Evolutionary conservation across 441 rosid genomes (phyloP), one percentile per base, ranked within the genome.

Genomic region (Codiaeum variegatum): DNA sequence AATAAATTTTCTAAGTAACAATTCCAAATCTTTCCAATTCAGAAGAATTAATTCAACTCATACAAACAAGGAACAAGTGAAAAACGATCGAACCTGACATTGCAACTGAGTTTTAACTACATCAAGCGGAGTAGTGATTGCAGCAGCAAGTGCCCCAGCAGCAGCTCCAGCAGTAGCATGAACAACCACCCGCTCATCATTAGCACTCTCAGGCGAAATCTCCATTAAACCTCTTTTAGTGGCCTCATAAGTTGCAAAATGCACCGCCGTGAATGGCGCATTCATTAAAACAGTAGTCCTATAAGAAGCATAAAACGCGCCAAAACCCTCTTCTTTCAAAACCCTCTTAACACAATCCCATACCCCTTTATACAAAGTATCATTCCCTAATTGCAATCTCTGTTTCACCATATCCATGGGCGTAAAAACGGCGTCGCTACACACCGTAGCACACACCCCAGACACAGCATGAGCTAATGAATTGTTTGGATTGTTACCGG

Each of bases 401-500:
- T 90, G 96, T 80, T 93, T 93, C 75, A 93, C 98, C 97, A 87
- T 84, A 76, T 93, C 98, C 98, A 91, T 91, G 0, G 98, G 96
- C 5, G 97, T 93, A 12, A 90, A 86, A 65, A 91, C 94, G 1
- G 97, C 92, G 24, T 91, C 97, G 78, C 98, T 91, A 1, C 90
- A 85, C 5, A 93, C 81, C 5, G 97, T 91, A 26, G 96, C 87
- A 63, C 82, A 88, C 5, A 91, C 87, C 5, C 98, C 97, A 0
- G 98, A 90, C 13, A 83, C 28, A 1, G 98, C 97, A 67, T 93
- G 97, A 0, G 93, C 98, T 15, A 75, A 81, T 15, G 94, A 67
- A 77, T 85, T 89, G 61, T 84, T 81, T 0, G 91, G 93, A 62
- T 91, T 83, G 0, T 82, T 83, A 3, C 84, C 76, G 28, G 98